Base-by-base conservation (phyloP, 495 filamentous ascomycete species). In the Penicillium desertorum region DNA sequence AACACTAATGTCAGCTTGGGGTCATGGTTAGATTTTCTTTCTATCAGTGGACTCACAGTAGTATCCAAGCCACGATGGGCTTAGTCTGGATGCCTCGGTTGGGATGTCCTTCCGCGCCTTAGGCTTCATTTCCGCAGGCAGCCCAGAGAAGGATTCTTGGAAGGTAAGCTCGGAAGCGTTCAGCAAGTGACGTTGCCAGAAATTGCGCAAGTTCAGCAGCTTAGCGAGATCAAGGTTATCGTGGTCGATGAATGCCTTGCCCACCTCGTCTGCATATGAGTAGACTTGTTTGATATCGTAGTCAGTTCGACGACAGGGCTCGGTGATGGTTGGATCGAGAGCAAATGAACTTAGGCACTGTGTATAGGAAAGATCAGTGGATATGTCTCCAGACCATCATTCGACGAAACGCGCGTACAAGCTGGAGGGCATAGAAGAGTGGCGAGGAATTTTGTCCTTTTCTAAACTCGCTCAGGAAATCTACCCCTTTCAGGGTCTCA, bases 121-220 rank as follows among this genome's bases (percentile, higher is more conserved):
- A 14, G 70, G 74, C 30, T 50, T 71, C 8, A 58, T 11, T 3
- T 20, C n/a, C 3, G 49, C 44, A 0, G 56, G 34, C 9, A 73
- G 49, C 5, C 22, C 50, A 3, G 44, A 44, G 51, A 70, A 76
- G 6, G 68, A 64, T 0, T 60, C 45, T 42, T 60, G 52, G 49
- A 66, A 76, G 2, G 62, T 71, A 1, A 61, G 46, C 30, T 70
- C 66, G 3, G 51, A 46, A 0, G 57, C 22, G n/a, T 61, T 70
- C 19, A 71, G 48, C 3, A 77, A 46, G 50, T 77, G 73, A 7
- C 67, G 66, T 22, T 70, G 64, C 74, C 74, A 77, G 47, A 76
- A 76, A 50, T 66, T 70, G 11, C 73, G 70, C 14, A 73, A 64
- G n/a, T 74, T 63, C 37, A 75, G 36, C 7, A 71, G 29, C 5